Base-by-base conservation (phyloP, 495 filamentous ascomycete species). In the Tuber umbilicatum region DNA sequence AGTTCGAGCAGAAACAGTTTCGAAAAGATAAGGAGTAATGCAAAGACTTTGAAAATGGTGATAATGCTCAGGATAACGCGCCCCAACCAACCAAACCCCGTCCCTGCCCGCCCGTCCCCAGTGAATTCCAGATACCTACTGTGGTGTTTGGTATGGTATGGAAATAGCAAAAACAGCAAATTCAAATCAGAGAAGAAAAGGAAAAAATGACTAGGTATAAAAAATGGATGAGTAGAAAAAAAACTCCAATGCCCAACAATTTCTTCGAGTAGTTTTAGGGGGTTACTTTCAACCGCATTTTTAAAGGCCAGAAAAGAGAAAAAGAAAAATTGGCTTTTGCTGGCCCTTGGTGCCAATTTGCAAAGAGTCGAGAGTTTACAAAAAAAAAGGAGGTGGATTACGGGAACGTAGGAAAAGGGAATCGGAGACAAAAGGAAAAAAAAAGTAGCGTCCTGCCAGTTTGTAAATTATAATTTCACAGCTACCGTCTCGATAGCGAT, bases 221-320 rank as follows among this genome's bases (percentile, higher is more conserved):
- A 64, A 64, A 64, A 17, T 35, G 55, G 16, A 64, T 27, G 17
- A 27, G 7, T 27, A 55, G 42, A 76, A 70, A 78, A 73, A 74
- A 55, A 79, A 79, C 77, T 79, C 77, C 77, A 45, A 47, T 79
- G 50, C 77, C 77, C 77, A 79, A 67, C 77, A 74, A 79, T 72
- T 78, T 78, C 76, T 73, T 73, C 78, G 69, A 72, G 75, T 71
- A 72, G 67, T 72, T 67, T 78, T 74, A 77, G 68, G 50, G 68
- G 71, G 60, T 50, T 79, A 75, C 74, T 79, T 78, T 47, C 71
- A 72, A 72, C 73, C 76, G 69, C 72, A 78, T 78, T 78, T 78
- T 78, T 72, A 70, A 74, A 27, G 14, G 55, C 14, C 16, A 64
- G 27, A 64, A 64, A 35, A 35, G 27, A 35, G 31, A 64, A 64